These are phyloP conservation scores for Lentinus brumalis DNA, from an alignment of 768 basidiomycete genomes.

Conservation along the genomic window DNA sequence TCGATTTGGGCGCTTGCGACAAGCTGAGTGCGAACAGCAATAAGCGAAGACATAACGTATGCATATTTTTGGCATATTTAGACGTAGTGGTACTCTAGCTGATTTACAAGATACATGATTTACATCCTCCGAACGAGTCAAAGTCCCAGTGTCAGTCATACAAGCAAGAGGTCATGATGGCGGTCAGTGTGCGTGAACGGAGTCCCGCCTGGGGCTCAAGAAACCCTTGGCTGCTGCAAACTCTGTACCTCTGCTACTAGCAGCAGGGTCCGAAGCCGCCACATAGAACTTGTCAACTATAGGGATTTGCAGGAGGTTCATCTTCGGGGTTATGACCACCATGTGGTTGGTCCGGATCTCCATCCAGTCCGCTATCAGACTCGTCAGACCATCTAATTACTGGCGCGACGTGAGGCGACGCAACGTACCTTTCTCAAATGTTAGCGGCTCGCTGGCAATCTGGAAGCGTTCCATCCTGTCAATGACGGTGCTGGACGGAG, in stretches of 20 bases:
- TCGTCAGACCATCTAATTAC: background rate
- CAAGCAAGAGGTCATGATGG: background rate
- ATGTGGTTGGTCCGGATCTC: constrained; percentile 97
- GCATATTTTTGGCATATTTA: no score
- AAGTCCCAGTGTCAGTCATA: background rate
- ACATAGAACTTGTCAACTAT: constrained; percentile 94
- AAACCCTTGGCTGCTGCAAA: constrained; percentile 91
- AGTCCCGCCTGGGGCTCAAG: constrained; percentile 56
- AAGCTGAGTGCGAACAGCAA: background rate
- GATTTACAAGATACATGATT: background rate
- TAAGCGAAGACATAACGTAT: background rate
- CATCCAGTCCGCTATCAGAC: constrained; percentile 87
- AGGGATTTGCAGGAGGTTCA: constrained; percentile 93
- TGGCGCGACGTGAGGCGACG: background rate
- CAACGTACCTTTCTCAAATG: constrained; percentile 84
- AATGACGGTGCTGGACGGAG: background rate
- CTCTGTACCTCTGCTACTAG: constrained; percentile 67
- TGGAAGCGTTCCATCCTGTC: constrained; percentile 27
- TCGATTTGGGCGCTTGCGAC: background rate
- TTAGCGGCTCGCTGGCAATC: constrained; percentile 92
- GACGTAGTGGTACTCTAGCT: background rate
- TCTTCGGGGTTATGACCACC: constrained; percentile 93
- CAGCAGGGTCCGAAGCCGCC: constrained; percentile 79
- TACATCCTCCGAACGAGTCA: background rate
- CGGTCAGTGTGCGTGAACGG: constrained; percentile 12